Evolutionary conservation across 768 basidiomycete species (phyloP), one percentile per base, ranked within the genome.

Genomic region (Suillus placidus): DNA sequence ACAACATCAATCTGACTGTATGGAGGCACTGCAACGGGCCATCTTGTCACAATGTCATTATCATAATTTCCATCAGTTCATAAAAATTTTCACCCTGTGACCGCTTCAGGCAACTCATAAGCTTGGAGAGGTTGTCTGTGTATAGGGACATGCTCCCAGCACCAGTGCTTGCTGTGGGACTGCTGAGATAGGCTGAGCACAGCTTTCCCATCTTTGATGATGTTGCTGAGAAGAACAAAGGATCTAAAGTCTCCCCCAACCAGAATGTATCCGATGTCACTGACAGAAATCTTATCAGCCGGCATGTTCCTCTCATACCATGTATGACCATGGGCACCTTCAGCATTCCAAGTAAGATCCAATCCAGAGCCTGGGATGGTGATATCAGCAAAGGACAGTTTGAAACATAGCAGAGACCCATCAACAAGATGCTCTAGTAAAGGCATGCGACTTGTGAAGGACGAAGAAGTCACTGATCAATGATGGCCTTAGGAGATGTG

Each of bases 221-320:
- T 68, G 64, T 85, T 84, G 34, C 76, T 68, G 47, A 84, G 67
- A 32, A 73, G 66, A 49, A 80, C 74, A 65, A 84, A 84, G 3
- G 77, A 73, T 6, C 67, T 61, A 71, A 83, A 83, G 34, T 75
- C 75, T 52, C 71, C 71, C 7, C 76, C 77, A 0, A 64, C 56
- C 0, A 79, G 79, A 40, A 84, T 70, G 63, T 83, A 84, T 18
- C 83, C 83, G 32, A 82, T 67, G 64, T 85, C 83, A 10, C 84
- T 83, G 26, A 81, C 77, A 6, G 68, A 51, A 64, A 81, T 83
- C 61, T 79, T 79, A 66, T 79, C 74, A 2, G 80, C 71, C 2
- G 80, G 79, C 35, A 84, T 80, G 16, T 75, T 74, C 34, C 73
- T 77, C 66, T 80, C 76, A 9, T 74, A 72, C 83, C 83, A 84